These are phyloP conservation scores for Apiotrichum mycotoxinovorans DNA, from an alignment of 1,284 basidiomycete genomes.

Conservation along the genomic window DNA sequence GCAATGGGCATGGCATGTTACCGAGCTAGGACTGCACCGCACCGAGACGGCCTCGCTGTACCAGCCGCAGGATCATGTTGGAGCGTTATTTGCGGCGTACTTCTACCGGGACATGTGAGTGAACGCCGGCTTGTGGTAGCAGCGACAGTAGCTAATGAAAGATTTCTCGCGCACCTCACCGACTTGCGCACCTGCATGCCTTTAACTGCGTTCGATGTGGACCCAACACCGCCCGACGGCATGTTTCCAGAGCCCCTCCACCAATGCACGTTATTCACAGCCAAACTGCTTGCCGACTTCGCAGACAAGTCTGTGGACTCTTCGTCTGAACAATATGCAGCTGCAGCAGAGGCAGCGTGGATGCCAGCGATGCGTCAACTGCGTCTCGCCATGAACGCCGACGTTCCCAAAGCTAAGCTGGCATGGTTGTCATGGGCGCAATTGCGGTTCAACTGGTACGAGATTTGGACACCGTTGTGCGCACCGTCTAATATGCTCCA, in stretches of 20 bases:
- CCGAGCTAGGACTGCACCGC: slow-evolving; percentile 25
- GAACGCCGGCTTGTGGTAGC: background rate
- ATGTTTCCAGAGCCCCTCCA: slow-evolving; percentile 17
- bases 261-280: slow-evolving; percentile 14
- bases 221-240: slow-evolving; percentile 9
- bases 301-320: slow-evolving; percentile 22
- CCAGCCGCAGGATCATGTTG: slow-evolving; percentile 22
- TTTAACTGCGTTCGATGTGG: slow-evolving; percentile 26
- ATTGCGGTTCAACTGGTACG: slow-evolving; percentile 28
- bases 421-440: slow-evolving; percentile 16
- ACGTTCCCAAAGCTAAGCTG: slow-evolving; percentile 2
- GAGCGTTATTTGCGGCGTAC: slow-evolving; percentile 21
- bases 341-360: slow-evolving; percentile 20
- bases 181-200: slow-evolving; percentile 22
- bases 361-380: slow-evolving; percentile 14
- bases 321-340: slow-evolving; percentile 19
- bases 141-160: too few relatives aligned
- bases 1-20: slow-evolving; percentile 29
- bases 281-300: slow-evolving; percentile 22
- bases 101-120: slow-evolving; percentile 30
- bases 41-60: slow-evolving; percentile 22
- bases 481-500: background rate
- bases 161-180: slow-evolving; percentile 22
- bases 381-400: slow-evolving; percentile 6
- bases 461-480: background rate